Evolutionary conservation across 345 rosid genomes (phyloP).

Genomic region (Linum usitatissimum): DNA sequence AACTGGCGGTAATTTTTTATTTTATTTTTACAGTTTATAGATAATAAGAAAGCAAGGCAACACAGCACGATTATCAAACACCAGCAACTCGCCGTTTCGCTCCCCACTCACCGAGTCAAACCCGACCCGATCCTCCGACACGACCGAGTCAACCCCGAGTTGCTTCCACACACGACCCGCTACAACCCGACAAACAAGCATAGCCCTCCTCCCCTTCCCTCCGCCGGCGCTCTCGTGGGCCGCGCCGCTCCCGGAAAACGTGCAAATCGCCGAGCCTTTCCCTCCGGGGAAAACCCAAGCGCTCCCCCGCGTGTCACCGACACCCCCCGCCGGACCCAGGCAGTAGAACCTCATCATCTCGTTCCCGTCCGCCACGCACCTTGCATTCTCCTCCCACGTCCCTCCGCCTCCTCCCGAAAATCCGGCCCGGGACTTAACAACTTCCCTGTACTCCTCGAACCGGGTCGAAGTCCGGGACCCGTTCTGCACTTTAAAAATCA

Average conservation of each 20-base stretch:
- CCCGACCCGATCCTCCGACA: constrained; percentile 33
- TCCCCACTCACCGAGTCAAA: constrained; percentile 84
- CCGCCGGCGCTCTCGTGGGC: constrained; percentile 85
- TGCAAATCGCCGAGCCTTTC: constrained; percentile 56
- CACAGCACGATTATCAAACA: constrained; percentile 79
- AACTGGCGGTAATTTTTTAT: neutral
- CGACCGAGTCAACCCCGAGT: constrained; percentile 33
- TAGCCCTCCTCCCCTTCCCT: constrained; percentile 76
- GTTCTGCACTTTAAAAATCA: constrained; percentile 83
- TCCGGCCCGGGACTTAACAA: constrained; percentile 46
- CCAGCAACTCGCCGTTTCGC: constrained; percentile 61
- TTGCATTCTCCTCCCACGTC: constrained; percentile 55
- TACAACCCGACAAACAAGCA: constrained; percentile 85
- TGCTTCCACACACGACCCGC: constrained; percentile 73
- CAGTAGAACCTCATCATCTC: constrained; percentile 93
- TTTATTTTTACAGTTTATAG: constrained; percentile 66
- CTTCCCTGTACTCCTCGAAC: constrained; percentile 86
- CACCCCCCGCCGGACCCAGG: constrained; percentile 49
- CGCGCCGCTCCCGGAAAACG: constrained; percentile 61
- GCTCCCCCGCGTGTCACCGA: constrained; percentile 17
- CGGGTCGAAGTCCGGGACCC: constrained; percentile 55
- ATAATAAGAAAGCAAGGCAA: constrained; percentile 91
- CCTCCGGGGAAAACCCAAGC: constrained; percentile 49
- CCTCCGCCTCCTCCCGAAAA: constrained; percentile 17
- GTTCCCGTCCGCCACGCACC: constrained; percentile 90